A percentile compares a stretch with the other conserved stretches of the same genome.
These are phyloP conservation scores for Sclerotinia trifoliorum DNA, from an alignment of 2,329 filamentous ascomycete genomes.

Conservation along the genomic window DNA sequence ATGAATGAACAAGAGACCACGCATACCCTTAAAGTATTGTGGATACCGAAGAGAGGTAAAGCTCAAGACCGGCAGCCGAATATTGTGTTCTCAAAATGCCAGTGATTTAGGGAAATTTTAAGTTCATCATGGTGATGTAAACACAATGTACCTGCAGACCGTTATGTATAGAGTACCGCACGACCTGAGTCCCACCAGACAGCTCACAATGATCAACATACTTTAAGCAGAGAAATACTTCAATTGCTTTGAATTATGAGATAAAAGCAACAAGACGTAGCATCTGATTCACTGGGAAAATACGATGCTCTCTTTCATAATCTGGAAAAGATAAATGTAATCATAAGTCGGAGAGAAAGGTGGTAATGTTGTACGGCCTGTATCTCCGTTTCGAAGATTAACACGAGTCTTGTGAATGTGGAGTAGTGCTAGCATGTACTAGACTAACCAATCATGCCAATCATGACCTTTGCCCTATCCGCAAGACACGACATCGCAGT, in stretches of 20 bases:
- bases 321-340: not conserved
- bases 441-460: not conserved
- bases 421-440: conserved; percentile 9
- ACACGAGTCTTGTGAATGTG: conserved; percentile 22
- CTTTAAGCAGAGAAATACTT: not conserved
- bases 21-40: not conserved
- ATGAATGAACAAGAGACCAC: not conserved
- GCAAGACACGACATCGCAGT: conserved; percentile 16
- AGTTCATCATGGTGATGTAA: not conserved
- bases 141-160: conserved; percentile 19
- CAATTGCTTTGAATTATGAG: not conserved
- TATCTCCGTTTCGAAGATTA: conserved; percentile 11
- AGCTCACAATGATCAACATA: conserved; percentile 9
- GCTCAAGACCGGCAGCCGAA: not conserved
- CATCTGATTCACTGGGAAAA: not conserved
- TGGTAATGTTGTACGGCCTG: not conserved
- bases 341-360: conserved; percentile 4
- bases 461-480: not conserved
- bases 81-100: not conserved
- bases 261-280: not conserved
- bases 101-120: not conserved
- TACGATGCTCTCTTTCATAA: not conserved
- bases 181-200: conserved; percentile 19
- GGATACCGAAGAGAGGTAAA: not conserved
- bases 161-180: conserved; percentile 4